Base-by-base conservation (phyloP, 257 asterid genomes). In the Rehmannia glutinosa region DNA sequence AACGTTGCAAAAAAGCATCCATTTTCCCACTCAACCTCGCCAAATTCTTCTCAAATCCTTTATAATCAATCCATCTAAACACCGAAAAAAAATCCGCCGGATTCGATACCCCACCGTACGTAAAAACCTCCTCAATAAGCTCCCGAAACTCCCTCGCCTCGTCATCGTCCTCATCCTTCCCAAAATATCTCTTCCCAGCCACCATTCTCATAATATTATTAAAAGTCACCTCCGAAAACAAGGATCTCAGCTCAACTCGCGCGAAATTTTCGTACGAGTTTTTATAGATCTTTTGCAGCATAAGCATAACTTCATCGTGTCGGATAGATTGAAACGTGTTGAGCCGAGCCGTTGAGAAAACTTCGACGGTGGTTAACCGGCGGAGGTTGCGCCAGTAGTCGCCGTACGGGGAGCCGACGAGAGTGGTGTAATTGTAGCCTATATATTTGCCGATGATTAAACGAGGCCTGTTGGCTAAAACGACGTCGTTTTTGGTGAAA, bases 131-230 rank as follows among this genome's bases (percentile, higher is more conserved):
- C 1, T 67, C 28, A 0, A 77, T 59, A 0, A 81, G 75, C 67
- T 52, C 73, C 13, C 81, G 76, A 15, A 87, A 83, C 43, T 66
- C 20, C 55, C 17, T 70, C 8, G 86, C 84, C 70, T 81, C 86
- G 5, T 73, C 56, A 5, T 49, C 24, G 1, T 70, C 70, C 19
- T 66, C 86, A 1, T 43, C 84, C 30, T 35, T 88, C 0, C 92
- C 88, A 4, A 62, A 79, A 25, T 76, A 78, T 8, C 87, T 51
- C 64, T 88, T 86, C 7, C 93, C 96, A 6, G 78, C 82, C 0
- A 82, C 77, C 93, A 88, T 88, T 41, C 91, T 82, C 93, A 82
- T 75, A 12, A 88, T 82, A 17, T 64, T 70, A 27, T 86, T 88
- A 42, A 80, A 78, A 0, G 81, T 62, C 66, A 86, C 45, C 61